Evolutionary conservation across 768 basidiomycete species (phyloP), one percentile per base, ranked within the genome.

Genomic region (Suillus discolor): DNA sequence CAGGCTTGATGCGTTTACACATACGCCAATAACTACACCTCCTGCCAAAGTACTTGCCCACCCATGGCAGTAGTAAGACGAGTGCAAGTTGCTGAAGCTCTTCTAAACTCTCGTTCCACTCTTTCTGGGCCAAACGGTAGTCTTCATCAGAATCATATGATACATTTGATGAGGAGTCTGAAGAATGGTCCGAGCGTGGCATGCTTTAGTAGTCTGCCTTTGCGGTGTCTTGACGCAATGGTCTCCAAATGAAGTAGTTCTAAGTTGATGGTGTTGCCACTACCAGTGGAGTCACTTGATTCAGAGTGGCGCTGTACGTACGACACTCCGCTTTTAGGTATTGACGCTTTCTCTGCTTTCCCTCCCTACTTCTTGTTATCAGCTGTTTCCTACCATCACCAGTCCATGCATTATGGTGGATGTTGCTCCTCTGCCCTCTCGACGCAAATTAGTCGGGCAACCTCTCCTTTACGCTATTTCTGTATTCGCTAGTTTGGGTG

Each of bases 91-190:
- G 86, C 73, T 92, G 89, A 54, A 97, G 83, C 75, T 97, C 94
- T 66, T 89, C 79, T 60, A 97, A 72, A 72, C 91, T 93, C 77
- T 97, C 96, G 71, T 95, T 90, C 96, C 96, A 97, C 80, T 97
- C 96, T 74, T 91, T 85, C 77, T 96, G 92, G 3, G 92, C 91
- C 57, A 90, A 80, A 47, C 82, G 86, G 70, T 86, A 87, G 71
- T 94, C 92, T 65, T 92, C 91, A 68, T 88, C 86, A 36, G 70
- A 73, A 74, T 88, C 87, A 74, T 85, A 87, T 41, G 85, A 87
- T 23, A 80, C 79, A 62, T 80, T 74, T 11, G 85, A 68, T 38
- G 65, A 66, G 51, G 85, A 76, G 78, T 92, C 90, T 65, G 90
- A 72, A 41, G 89, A 92, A 68, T 77, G 74, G 67, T 84, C 79